Evolutionary conservation across 2,329 filamentous ascomycete genomes (phyloP).

Genomic region (Cercospora canescens): DNA sequence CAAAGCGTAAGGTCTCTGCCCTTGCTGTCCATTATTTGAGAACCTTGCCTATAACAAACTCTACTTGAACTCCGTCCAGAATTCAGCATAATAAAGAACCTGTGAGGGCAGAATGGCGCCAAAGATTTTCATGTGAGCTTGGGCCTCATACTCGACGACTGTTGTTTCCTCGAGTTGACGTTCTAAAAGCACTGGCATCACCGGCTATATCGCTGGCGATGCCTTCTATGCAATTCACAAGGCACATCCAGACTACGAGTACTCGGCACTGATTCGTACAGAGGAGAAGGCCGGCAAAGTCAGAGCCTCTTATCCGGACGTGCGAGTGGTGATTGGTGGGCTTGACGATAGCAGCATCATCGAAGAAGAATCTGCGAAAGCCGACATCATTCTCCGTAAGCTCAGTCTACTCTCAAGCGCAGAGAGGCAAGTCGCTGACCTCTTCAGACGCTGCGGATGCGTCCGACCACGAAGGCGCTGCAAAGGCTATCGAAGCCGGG

Average conservation of each 20-base stretch:
- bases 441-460: conserved; percentile 46
- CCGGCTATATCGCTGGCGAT: conserved; percentile 50
- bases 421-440: not conserved
- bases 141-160: not conserved
- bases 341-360: conserved; percentile 49
- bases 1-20: not conserved
- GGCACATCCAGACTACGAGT: conserved; percentile 52
- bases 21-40: not conserved
- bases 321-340: conserved; percentile 53
- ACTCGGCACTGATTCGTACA: conserved; percentile 52
- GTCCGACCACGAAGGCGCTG: conserved; percentile 48
- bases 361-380: conserved; percentile 48
- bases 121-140: conserved; percentile 33
- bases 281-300: conserved; percentile 50
- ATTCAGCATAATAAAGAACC: not conserved
- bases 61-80: conserved; percentile 10
- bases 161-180: not conserved
- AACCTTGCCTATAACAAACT: conserved; percentile 13
- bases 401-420: not conserved
- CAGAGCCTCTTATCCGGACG: conserved; percentile 32
- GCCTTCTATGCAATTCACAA: conserved; percentile 46
- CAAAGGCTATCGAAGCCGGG: conserved; percentile 53
- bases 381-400: conserved; percentile 53
- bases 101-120: conserved; percentile 23
- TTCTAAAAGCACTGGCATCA: conserved; percentile 31